Evolutionary conservation across 352 stramenopile genomes (phyloP), one percentile per base, ranked within the genome.

Genomic region (Phytophthora melonis): DNA sequence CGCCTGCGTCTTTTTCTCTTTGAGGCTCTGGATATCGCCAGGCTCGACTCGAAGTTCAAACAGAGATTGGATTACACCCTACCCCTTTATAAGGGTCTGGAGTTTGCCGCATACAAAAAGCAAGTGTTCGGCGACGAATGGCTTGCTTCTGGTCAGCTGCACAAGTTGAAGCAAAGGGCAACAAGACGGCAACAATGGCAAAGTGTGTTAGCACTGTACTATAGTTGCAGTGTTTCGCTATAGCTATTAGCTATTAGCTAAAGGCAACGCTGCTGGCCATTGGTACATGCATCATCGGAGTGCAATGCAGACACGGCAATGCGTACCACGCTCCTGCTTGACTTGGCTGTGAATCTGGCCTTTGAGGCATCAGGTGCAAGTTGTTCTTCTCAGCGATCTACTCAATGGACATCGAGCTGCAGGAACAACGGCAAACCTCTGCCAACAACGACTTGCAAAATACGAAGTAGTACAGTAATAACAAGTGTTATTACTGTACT

Each of bases 251-350:
- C n/a, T n/a, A n/a, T n/a, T n/a, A n/a, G n/a, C 43, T 21, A 50
- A 21, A 9, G 3, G 36, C 36, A 43, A 43, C 7, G 8, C 30
- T 36, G 30, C 30, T 36, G 36, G 16, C 13, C 4, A 43, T 41
- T 43, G 36, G 34, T 60, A 53, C 30, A 39, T 63, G 63, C 32
- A 50, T 30, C 23, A 27, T 5, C 54, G 32, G 52, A 52, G 43
- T 52, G 43, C 30, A 59, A 53, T 53, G 32, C 32, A 52, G 66
- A 66, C 55, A 47, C 39, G 57, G 57, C 25, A 19, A 49, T 41
- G 19, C 58, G 61, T 70, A 53, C 67, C 60, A 74, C 67, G 10
- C 36, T 68, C 18, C 66, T 73, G 59, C 58, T 63, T 66, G n/a
- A 18, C 4, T 36, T 30, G 52, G 36, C 53, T 41, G 63, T 70